These are phyloP conservation scores for Penicillium frequentans DNA, from an alignment of 2,329 filamentous ascomycete species.

Conservation along the genomic window DNA sequence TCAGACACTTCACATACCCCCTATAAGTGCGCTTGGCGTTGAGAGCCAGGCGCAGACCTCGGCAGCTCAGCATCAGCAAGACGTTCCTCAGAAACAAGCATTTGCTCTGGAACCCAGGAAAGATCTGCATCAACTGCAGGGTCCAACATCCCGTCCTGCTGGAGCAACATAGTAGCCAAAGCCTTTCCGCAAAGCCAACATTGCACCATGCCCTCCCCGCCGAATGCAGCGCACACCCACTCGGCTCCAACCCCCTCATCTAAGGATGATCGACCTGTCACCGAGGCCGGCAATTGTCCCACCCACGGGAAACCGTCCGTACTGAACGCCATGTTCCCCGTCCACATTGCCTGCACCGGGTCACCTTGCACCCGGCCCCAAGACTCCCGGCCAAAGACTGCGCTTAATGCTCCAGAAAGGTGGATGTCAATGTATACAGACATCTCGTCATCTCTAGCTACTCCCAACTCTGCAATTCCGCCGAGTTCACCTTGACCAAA, in stretches of 20 bases:
- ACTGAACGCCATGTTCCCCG: conserved; percentile 52
- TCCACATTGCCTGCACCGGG: conserved; percentile 30
- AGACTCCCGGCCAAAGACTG: conserved; percentile 25
- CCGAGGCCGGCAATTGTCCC: conserved; percentile 36
- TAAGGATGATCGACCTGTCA: conserved; percentile 10
- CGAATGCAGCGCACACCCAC: conserved; percentile 31
- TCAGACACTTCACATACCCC: not conserved
- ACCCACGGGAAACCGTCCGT: conserved; percentile 54
- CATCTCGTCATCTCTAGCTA: conserved; percentile 47
- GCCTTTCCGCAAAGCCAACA: conserved; percentile 33
- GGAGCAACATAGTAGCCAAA: conserved; percentile 25
- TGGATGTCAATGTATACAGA: conserved; percentile 28
- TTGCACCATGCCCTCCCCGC: conserved; percentile 34
- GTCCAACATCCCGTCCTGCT: conserved; percentile 9
- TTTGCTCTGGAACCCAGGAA: conserved; percentile 31
- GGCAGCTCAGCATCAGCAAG: conserved; percentile 16
- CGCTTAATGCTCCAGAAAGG: conserved; percentile 26
- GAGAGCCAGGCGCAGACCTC: not conserved
- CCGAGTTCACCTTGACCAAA: conserved; percentile 45
- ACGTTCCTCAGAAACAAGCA: conserved; percentile 28
- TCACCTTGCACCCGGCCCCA: conserved; percentile 22
- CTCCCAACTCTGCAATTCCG: conserved; percentile 50
- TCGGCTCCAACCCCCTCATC: conserved; percentile 13
- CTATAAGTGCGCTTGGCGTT: conserved; percentile 10
- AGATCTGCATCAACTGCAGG: conserved; percentile 10